Percentiles rank a stretch among this genome's conserved stretches.
Conservation (phyloP, 108 stramenopile genomes). For the Mediolabrus comicus region DNA sequence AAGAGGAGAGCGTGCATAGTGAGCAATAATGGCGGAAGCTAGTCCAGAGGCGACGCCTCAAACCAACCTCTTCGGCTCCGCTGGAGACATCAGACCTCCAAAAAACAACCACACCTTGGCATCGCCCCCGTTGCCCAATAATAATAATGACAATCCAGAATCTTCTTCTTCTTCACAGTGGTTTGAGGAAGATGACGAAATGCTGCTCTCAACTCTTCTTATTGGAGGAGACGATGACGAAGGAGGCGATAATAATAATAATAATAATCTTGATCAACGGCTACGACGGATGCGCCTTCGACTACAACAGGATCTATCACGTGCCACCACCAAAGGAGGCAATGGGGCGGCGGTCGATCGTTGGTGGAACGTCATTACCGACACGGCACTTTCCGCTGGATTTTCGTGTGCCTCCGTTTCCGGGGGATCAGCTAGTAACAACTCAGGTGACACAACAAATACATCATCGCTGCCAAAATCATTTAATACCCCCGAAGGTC, state of each 20-base stretch:
- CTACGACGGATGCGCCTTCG: constrained; percentile 1
- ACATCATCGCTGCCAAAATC: constrained; percentile 24
- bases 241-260: neutral
- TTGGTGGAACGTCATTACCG: constrained; percentile 9
- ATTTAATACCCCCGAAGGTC: constrained; percentile 50
- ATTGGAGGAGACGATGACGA: neutral
- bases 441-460: neutral
- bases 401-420: neutral
- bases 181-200: constrained; percentile 21
- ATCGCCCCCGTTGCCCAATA: neutral
- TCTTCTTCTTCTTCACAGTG: neutral
- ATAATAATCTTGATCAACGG: neutral
- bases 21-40: neutral
- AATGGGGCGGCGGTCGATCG: constrained; percentile 4
- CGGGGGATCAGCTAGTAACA: neutral
- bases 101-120: neutral
- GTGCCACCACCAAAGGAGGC: neutral
- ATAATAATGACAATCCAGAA: neutral
- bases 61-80: neutral
- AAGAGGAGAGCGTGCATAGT: too few relatives aligned
- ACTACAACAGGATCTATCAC: constrained; percentile 2
- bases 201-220: constrained; percentile 9
- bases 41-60: neutral
- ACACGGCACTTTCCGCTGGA: constrained; percentile 1
- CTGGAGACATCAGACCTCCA: neutral